Percentiles rank a stretch among this genome's conserved stretches.
Evolutionary conservation across 78 protist genomes (phyloP).

Genomic region (Dictyostelium purpureum): DNA sequence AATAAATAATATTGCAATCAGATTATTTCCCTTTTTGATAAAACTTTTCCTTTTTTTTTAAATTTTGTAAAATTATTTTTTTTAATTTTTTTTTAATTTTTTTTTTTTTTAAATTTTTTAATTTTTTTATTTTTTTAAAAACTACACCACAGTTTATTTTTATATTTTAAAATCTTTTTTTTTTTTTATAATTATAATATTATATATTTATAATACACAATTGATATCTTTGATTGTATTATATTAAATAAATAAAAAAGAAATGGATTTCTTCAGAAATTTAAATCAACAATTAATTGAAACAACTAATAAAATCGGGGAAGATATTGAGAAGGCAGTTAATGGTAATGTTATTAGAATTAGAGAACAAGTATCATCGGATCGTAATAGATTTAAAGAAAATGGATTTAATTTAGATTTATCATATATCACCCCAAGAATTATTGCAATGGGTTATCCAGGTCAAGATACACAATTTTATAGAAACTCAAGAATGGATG

Average conservation of each 20-base stretch:
- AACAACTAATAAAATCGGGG: not conserved
- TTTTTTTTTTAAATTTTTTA: too few relatives aligned
- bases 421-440: conserved; percentile 69
- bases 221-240: too few relatives aligned
- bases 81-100: too few relatives aligned
- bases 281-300: conserved; percentile 2
- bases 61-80: too few relatives aligned
- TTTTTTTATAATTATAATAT: too few relatives aligned
- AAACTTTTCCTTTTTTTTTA: too few relatives aligned
- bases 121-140: too few relatives aligned
- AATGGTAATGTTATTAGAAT: not conserved
- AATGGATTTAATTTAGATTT: conserved; percentile 72
- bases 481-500: conserved; percentile 64
- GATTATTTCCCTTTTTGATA: too few relatives aligned
- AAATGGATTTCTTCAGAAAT: not conserved
- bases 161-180: too few relatives aligned
- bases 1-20: too few relatives aligned
- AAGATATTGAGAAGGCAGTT: not conserved
- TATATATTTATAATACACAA: too few relatives aligned
- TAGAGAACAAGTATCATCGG: conserved; percentile 67
- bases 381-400: conserved; percentile 52
- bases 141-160: too few relatives aligned
- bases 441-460: conserved; percentile 79
- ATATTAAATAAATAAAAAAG: not conserved
- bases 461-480: not conserved